Base-by-base conservation (phyloP, 352 stramenopile genomes). In the Globisporangium paroecandrum region DNA sequence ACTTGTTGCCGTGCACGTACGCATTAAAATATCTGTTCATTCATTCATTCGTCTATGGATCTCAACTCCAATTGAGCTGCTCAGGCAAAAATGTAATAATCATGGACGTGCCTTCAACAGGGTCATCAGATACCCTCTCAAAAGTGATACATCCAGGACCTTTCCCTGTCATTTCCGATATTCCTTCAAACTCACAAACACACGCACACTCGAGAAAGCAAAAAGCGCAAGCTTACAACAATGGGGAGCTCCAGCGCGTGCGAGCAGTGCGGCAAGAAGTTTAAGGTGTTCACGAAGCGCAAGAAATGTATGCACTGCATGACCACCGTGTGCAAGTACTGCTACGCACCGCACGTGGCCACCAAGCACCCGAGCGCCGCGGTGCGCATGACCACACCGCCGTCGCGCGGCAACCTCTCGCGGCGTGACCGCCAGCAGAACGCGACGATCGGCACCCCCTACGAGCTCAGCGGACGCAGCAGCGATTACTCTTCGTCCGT, bases 291-390 rank as follows among this genome's bases (percentile, higher is more conserved):
- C 65, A 69, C 73, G 8, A 79, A 81, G 66, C 84, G 83, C 68
- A 86, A 81, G 66, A 89, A 88, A 62, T 93, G 85, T 68, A 76
- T 83, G 67, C 74, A 90, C 73, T 91, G 85, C 71, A 79, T 77
- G 66, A 69, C 60, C 53, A 62, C 78, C n/a, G 70, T 90, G 57
- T 93, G 85, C 65, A 84, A 83, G 63, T 36, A 57, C n/a, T 93
- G 85, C 69, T 71, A 81, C 32, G 41, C 73, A 8, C 62, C 70
- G 47, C 85, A 93, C 65, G 60, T 89, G 47, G 68, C 73, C 47
- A 63, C 78, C 22, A 82, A 83, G 61, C 82, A 90, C 68, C 81
- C 79, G 68, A 73, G 63, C 36, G 66, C 58, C 29, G 38, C 58
- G 13, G 34, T 54, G n/a, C 41, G 32, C 60, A 46, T 66, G 55